These are phyloP conservation scores for Apiospora phragmitis DNA, from an alignment of 2,329 filamentous ascomycete species.

Conservation along the genomic window DNA sequence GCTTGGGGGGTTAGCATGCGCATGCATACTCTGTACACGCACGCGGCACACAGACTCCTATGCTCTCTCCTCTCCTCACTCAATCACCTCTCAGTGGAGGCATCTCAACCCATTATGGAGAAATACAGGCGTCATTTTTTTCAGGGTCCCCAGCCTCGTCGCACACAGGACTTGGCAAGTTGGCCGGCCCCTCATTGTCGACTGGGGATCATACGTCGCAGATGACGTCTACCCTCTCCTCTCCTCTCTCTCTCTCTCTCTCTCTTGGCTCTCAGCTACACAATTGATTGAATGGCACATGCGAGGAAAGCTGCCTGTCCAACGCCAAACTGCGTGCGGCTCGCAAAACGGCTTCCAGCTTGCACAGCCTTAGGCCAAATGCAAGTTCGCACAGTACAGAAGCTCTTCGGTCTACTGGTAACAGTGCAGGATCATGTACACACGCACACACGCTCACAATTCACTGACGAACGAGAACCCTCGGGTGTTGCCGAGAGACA, in stretches of 20 bases:
- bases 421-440: too few relatives aligned
- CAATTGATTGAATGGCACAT: background rate
- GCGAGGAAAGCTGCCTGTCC: background rate
- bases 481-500: background rate
- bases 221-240: constrained; percentile 2
- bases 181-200: background rate
- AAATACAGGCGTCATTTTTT: constrained; percentile 1
- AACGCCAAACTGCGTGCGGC: background rate
- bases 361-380: background rate
- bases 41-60: background rate
- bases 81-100: background rate
- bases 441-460: too few relatives aligned
- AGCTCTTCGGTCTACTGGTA: background rate
- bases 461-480: background rate
- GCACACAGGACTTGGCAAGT: background rate
- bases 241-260: background rate
- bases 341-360: background rate
- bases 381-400: background rate
- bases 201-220: background rate
- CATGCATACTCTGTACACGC: background rate
- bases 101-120: constrained; percentile 1
- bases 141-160: constrained; percentile 7
- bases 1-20: background rate
- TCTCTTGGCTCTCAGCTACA: background rate
- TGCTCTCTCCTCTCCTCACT: background rate